A percentile compares a stretch with the other conserved stretches of the same genome.
These are phyloP conservation scores for Batkoa obscura DNA, from an alignment of 371 early-diverging fungal genomes.

Conservation along the genomic window DNA sequence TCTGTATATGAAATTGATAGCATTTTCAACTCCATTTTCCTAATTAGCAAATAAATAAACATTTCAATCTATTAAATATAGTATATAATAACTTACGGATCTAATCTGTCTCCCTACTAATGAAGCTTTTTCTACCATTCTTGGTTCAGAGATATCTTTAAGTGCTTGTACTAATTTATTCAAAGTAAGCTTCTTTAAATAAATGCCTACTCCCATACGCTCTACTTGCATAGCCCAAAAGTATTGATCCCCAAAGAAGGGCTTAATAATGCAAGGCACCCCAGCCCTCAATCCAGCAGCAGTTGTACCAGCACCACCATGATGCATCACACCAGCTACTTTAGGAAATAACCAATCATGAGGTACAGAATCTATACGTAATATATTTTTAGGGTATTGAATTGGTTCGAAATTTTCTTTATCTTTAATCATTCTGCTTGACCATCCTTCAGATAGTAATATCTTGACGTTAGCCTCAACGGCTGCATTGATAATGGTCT, in stretches of 20 bases:
- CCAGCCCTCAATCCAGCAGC: conserved; percentile 64
- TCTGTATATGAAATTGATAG: conserved; percentile 39
- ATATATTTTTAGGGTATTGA: conserved; percentile 23
- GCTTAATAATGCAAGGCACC: conserved; percentile 52
- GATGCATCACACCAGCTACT: conserved; percentile 60
- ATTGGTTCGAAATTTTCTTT: conserved; percentile 9
- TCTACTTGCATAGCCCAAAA: conserved; percentile 61
- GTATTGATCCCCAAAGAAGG: conserved; percentile 73
- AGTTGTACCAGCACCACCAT: conserved; percentile 77
- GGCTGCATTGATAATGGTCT: conserved; percentile 44
- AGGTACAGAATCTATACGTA: conserved; percentile 40
- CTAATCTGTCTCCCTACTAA: conserved; percentile 32
- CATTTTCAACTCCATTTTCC: conserved; percentile 43
- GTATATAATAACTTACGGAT: conserved; percentile 7
- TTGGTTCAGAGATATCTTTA: conserved; percentile 34
- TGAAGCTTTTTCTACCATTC: conserved; percentile 33
- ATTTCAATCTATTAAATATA: no score
- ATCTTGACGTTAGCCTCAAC: conserved; percentile 45
- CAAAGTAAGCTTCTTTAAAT: conserved; percentile 31
- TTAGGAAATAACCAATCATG: conserved; percentile 76
- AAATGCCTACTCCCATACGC: conserved; percentile 38
- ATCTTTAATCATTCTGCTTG: conserved; percentile 24
- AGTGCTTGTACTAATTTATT: conserved; percentile 34
- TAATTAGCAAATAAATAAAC: no score
- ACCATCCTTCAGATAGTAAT: conserved; percentile 68